Base-by-base conservation (phyloP, 352 stramenopile genomes). In the Globisporangium sylvaticum region DNA sequence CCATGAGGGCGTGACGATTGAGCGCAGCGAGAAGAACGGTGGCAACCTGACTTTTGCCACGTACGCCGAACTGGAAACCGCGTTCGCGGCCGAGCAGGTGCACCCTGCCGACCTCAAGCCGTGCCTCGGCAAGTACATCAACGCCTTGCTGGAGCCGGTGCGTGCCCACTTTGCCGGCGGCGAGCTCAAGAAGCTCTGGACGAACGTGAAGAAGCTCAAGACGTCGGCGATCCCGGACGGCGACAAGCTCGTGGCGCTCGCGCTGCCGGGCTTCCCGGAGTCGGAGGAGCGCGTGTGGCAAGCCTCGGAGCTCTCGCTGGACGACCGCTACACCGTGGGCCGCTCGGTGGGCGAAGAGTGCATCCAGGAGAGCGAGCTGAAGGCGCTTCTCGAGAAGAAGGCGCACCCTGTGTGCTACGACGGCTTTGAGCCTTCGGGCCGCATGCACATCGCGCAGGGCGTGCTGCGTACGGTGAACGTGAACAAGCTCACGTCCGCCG, bases 391-490 rank as follows among this genome's bases (percentile, higher is more conserved):
- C 32, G 83, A 93, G 69, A 97, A 96, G 69, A 97, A 97, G 79
- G 62, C 70, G 8, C 76, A 97, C 67, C 92, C 92, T 0, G 80
- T 98, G 58, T 94, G 90, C 67, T 99, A 99, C 83, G 97, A 99
- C 72, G 98, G 98, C 50, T 99, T 99, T 69, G 98, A 99, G 79
- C 98, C 98, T 0, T 98, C 89, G 12, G 98, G 98, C 32, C 95
- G 97, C 55, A 99, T 99, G 98, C 98, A 99, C 76, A 99, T 99
- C 79, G 98, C 98, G 25, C 98, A 99, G 78, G 95, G 95, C 58
- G 91, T 98, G 24, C 80, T 98, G 68, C 90, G 96, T 53, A 97
- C 97, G 6, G 96, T 99, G 81, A 99, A 99, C 79, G 97, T 99
- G 66, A 94, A 94, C 77, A 89, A 89, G 48, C 81, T 95, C n/a